phyloP scores from a whole-genome alignment of 768 basidiomycete species.

The Ramaria rubella region DNA sequence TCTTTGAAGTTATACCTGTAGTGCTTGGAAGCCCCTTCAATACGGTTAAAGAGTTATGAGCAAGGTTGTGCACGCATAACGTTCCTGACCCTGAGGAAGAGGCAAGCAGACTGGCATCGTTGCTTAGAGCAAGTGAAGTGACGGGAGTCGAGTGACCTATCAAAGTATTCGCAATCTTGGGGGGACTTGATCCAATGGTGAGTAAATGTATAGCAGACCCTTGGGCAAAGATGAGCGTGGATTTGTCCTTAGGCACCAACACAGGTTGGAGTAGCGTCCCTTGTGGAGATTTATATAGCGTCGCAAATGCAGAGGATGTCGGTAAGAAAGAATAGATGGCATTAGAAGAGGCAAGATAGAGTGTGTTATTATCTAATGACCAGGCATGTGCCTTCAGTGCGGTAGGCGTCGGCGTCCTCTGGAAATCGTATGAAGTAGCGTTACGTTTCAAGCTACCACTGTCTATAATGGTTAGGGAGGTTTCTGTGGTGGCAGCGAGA shows the following conservation, averaged over 20 bases:
- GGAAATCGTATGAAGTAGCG: neutral
- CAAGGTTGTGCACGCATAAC: slow-evolving; percentile 55
- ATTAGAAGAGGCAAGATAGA: slow-evolving; percentile 47
- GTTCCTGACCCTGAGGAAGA: slow-evolving; percentile 42
- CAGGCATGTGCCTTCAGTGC: slow-evolving; percentile 40
- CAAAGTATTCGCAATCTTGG: slow-evolving; percentile 42
- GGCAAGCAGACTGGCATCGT: slow-evolving; percentile 50
- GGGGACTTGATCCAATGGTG: slow-evolving; percentile 35
- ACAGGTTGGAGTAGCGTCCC: slow-evolving; percentile 23
- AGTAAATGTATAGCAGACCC: slow-evolving; percentile 43
- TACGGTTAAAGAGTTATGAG: slow-evolving; percentile 43
- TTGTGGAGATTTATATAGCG: slow-evolving; percentile 34
- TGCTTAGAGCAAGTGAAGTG: slow-evolving; percentile 51
- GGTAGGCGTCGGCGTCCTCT: neutral
- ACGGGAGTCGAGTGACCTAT: slow-evolving; percentile 45
- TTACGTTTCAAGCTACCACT: neutral
- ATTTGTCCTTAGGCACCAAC: slow-evolving; percentile 30
- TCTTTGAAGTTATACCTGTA: slow-evolving; percentile 29
- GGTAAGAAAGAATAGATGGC: slow-evolving; percentile 50
- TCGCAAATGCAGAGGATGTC: slow-evolving; percentile 35
- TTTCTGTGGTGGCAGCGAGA: neutral
- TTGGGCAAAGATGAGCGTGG: slow-evolving; percentile 39
- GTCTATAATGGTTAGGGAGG: neutral
- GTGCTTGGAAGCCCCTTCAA: slow-evolving; percentile 46
- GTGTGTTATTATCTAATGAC: slow-evolving; percentile 47